Percentiles rank a stretch among this genome's conserved stretches.
These are phyloP conservation scores for Ilyonectria robusta DNA, from an alignment of 2,329 filamentous ascomycete species.

Conservation along the genomic window DNA sequence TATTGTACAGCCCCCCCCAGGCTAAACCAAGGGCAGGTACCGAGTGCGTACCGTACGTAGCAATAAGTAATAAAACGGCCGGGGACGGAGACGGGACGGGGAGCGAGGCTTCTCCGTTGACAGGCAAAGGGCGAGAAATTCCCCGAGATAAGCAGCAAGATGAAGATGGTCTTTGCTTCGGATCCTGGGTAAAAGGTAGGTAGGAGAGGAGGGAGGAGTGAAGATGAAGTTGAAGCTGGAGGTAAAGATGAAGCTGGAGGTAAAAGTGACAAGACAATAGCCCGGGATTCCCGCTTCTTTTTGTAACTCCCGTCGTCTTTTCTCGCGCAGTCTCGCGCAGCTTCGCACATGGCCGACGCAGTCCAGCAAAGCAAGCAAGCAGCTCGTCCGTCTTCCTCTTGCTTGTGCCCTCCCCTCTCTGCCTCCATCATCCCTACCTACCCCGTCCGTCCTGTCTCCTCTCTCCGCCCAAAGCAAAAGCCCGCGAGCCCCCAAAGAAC, in stretches of 20 bases:
- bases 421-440: not conserved
- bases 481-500: not conserved
- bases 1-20: not conserved
- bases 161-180: too few species aligned
- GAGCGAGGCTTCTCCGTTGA: not conserved
- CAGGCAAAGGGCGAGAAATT: not conserved
- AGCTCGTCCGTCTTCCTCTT: not conserved
- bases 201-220: not conserved
- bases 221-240: too few species aligned
- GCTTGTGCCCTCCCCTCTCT: not conserved
- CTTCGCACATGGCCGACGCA: constrained; percentile 30
- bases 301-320: not conserved
- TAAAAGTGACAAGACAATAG: not conserved
- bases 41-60: too few species aligned
- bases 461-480: too few species aligned
- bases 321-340: not conserved
- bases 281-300: constrained; percentile 13
- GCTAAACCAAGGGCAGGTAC: not conserved
- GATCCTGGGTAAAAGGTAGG: too few species aligned
- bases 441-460: not conserved
- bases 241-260: not conserved
- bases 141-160: not conserved
- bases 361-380: constrained; percentile 13
- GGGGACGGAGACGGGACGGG: not conserved
- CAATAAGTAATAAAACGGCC: not conserved